Conservation (phyloP, 2,329 filamentous ascomycete genomes). For the Pseudogymnoascus sp. region DNA sequence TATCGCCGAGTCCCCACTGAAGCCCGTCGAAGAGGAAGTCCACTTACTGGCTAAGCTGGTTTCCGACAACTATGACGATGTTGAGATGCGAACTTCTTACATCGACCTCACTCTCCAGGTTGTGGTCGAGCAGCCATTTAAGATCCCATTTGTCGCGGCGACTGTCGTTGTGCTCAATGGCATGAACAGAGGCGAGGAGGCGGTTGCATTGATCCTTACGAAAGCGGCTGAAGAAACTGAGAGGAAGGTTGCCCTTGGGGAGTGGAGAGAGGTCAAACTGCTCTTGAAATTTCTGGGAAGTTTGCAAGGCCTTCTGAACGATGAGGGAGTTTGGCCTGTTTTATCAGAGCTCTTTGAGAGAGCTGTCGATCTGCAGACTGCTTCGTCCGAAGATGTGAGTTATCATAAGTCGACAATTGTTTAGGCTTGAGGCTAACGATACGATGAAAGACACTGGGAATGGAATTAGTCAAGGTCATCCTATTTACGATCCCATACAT, state of each 20-base stretch:
- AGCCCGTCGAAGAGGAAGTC: constrained; percentile 72
- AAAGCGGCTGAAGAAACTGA: constrained; percentile 57
- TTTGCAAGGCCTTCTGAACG: constrained; percentile 70
- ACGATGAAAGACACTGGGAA: constrained; percentile 52
- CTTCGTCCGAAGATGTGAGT: constrained; percentile 84
- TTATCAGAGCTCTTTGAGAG: constrained; percentile 85
- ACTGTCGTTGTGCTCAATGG: constrained; percentile 74
- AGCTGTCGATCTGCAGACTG: constrained; percentile 88
- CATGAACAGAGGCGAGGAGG: constrained; percentile 55
- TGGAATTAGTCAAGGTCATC: constrained; percentile 95
- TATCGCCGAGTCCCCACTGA: constrained; percentile 74
- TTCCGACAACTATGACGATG: constrained; percentile 78
- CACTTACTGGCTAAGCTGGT: constrained; percentile 67
- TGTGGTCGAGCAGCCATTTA: constrained; percentile 84
- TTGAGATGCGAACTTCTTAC: constrained; percentile 66
- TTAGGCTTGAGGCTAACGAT: neutral
- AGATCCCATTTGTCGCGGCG: constrained; percentile 89
- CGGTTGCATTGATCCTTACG: constrained; percentile 63
- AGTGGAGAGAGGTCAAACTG: constrained; percentile 89
- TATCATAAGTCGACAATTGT: neutral
- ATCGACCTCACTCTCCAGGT: constrained; percentile 68
- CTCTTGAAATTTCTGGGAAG: constrained; percentile 84
- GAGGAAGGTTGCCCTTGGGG: constrained; percentile 59
- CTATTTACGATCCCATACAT: constrained; percentile 89
- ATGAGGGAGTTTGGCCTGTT: constrained; percentile 76